Evolutionary conservation across 2,329 filamentous ascomycete species (phyloP).

Genomic region (Raffaelea arxii): DNA sequence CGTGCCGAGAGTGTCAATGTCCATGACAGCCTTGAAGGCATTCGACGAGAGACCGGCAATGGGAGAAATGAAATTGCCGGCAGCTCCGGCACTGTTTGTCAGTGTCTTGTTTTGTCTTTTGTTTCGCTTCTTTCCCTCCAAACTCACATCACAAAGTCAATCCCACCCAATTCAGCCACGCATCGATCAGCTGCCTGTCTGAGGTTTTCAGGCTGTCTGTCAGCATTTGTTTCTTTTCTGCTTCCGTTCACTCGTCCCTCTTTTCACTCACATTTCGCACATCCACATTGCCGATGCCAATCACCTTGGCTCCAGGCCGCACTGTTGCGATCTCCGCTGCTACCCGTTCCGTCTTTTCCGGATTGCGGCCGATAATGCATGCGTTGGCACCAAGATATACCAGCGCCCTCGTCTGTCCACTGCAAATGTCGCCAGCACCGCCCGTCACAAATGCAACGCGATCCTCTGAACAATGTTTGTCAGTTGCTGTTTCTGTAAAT

Average conservation of each 20-base stretch:
- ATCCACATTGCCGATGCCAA: slow-evolving; percentile 73
- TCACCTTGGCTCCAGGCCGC: slow-evolving; percentile 68
- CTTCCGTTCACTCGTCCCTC: background rate
- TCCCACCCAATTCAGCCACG: slow-evolving; percentile 70
- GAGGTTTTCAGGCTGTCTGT: slow-evolving; percentile 47
- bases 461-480: slow-evolving; percentile 49
- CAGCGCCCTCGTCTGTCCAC: slow-evolving; percentile 82
- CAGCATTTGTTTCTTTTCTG: background rate
- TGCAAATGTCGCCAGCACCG: slow-evolving; percentile 88
- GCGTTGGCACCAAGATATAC: slow-evolving; percentile 88
- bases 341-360: slow-evolving; percentile 73
- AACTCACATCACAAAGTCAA: slow-evolving; percentile 87
- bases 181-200: slow-evolving; percentile 69
- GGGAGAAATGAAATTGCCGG: slow-evolving; percentile 88
- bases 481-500: too few relatives aligned
- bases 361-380: slow-evolving; percentile 85
- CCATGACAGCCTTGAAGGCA: slow-evolving; percentile 90
- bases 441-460: slow-evolving; percentile 94
- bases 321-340: slow-evolving; percentile 76
- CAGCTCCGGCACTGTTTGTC: slow-evolving; percentile 66
- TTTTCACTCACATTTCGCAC: slow-evolving; percentile 55
- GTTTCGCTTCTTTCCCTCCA: background rate
- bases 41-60: slow-evolving; percentile 75
- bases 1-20: slow-evolving; percentile 89
- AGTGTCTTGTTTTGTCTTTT: background rate